Percentiles rank a stretch among this genome's conserved stretches.
Conservation (phyloP, 1,284 basidiomycete genomes). For the Malassezia equina region DNA sequence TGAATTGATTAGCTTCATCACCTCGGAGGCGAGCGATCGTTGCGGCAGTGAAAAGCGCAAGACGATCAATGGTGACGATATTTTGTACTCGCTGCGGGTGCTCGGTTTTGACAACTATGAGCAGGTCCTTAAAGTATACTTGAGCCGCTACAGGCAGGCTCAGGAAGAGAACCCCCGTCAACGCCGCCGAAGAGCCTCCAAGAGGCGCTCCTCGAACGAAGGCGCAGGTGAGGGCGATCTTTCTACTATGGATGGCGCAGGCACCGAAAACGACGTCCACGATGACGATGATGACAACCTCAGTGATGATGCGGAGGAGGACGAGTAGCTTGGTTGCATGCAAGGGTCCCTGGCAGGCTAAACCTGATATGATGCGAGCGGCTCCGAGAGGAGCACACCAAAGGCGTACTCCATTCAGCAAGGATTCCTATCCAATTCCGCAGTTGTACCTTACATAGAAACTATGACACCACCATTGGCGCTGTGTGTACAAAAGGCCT, state of each 20-base stretch:
- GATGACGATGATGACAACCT: slow-evolving; percentile 16
- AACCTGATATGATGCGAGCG: not conserved
- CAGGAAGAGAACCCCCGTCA: slow-evolving; percentile 18
- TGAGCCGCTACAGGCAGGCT: slow-evolving; percentile 56
- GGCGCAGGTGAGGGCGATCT: not conserved
- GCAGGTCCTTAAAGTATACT: slow-evolving; percentile 74
- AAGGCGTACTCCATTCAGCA: not conserved
- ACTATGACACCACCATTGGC: not conserved
- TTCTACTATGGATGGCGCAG: not conserved
- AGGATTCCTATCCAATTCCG: not conserved
- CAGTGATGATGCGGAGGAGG: slow-evolving; percentile 11
- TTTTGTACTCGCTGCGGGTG: slow-evolving; percentile 72
- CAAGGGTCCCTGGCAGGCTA: not conserved
- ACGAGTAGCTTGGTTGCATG: not conserved
- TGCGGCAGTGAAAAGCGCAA: slow-evolving; percentile 75
- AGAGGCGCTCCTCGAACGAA: slow-evolving; percentile 2
- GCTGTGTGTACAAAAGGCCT: not conserved
- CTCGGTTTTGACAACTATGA: slow-evolving; percentile 93
- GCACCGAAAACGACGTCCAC: slow-evolving; percentile 4
- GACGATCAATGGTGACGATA: slow-evolving; percentile 75
- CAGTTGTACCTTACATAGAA: slow-evolving; percentile 1
- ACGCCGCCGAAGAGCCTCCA: slow-evolving; percentile 12
- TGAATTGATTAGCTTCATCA: slow-evolving; percentile 92
- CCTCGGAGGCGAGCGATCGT: slow-evolving; percentile 76
- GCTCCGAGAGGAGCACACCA: not conserved